Conservation (phyloP, 108 stramenopile genomes). For the Stephanodiscus minutulus region DNA sequence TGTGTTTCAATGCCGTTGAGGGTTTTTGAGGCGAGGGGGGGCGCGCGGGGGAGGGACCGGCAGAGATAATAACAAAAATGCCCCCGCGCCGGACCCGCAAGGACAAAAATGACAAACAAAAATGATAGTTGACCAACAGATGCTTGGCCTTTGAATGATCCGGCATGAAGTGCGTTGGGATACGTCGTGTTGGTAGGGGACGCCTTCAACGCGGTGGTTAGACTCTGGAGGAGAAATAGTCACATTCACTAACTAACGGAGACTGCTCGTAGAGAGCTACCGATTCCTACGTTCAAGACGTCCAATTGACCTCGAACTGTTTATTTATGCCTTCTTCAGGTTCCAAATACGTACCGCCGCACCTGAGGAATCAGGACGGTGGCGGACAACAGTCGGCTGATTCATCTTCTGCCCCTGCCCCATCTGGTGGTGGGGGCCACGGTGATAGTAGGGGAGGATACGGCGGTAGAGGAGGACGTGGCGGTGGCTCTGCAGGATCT, state of each 20-base stretch:
- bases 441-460: slow-evolving; percentile 42
- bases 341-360: slow-evolving; percentile 92
- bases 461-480: slow-evolving; percentile 39
- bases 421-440: slow-evolving; percentile 27
- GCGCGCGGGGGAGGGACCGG: not conserved
- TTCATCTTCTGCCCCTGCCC: slow-evolving; percentile 27
- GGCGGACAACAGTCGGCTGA: slow-evolving; percentile 47
- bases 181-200: not conserved
- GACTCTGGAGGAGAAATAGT: not conserved
- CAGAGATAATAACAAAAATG: not conserved
- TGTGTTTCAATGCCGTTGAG: not conserved
- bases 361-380: slow-evolving; percentile 91
- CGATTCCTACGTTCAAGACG: not conserved
- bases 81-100: not conserved
- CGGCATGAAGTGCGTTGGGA: not conserved
- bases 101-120: not conserved
- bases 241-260: not conserved
- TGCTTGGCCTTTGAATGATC: not conserved
- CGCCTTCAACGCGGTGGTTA: not conserved
- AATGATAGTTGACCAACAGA: not conserved
- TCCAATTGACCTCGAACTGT: not conserved
- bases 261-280: not conserved
- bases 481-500: slow-evolving; percentile 38
- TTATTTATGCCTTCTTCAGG: slow-evolving; percentile 45
- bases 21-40: not conserved